Base-by-base conservation (phyloP, 78 protist species). In the Dictyostelium capitatum region DNA sequence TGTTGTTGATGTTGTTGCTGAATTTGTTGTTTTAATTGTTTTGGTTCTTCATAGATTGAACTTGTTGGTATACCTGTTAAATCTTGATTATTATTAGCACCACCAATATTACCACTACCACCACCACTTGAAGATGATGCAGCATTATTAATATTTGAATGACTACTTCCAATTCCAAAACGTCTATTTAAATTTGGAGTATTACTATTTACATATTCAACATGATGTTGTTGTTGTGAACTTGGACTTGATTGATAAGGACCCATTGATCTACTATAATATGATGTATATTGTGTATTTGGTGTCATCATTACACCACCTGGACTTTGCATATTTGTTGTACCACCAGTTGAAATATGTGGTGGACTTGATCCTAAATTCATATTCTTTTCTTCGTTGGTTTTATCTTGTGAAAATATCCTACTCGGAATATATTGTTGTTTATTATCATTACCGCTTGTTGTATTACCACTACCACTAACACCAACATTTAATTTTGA, bases 1-100 rank as follows among this genome's bases (percentile, higher is more conserved):
- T 51, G 62, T 50, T 51, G 89, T 82, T 67, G 89, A 23, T 47
- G 79, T 53, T 50, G 83, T 50, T 32, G 74, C 2, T 41, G 83
- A 8, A 73, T 46, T 65, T 59, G 77, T 64, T 59, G 89, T 57
- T 81, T 72, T 28, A 62, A 19, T 65, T 81, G 89, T 47, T 46
- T 73, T 20, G 80, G 80, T 43, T 73, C 80, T 3, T 73, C 80
- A 46, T 73, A 73, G 28, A 73, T 73, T n/a, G 80, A 73, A 46
- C 46, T 73, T 28, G 20, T 10, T 14, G 80, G 80, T n/a, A 73
- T 73, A 9, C 20, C 14, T 4, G 2, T 8, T n/a, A 30, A 20
- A 46, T 37, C 80, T 23, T n/a, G 15, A 46, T 43, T 8, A 32
- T 23, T 12, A 37, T 23, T 69, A 25, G 46, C 6, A 23, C 23